A percentile compares a stretch with the other conserved stretches of the same genome.
phyloP scores from a whole-genome alignment of 2,329 filamentous ascomycete genomes.

The Cyclaneusma minus region DNA sequence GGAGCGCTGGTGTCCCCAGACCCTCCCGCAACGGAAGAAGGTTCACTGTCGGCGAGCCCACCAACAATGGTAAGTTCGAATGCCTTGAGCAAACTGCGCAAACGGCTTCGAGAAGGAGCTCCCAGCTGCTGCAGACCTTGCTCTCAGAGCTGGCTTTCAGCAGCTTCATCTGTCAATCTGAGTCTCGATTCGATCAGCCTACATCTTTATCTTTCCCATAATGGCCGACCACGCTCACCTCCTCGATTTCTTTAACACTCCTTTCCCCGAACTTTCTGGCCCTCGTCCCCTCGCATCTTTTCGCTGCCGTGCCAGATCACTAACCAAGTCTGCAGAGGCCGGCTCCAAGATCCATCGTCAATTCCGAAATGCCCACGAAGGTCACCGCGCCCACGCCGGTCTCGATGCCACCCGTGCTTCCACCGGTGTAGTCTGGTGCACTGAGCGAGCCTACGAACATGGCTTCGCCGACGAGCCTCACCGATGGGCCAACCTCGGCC shows the following conservation, averaged over 20 bases:
- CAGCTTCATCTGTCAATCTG: no score
- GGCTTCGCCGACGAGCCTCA: slow-evolving; percentile 73
- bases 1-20: slow-evolving; percentile 46
- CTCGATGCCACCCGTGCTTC: slow-evolving; percentile 78
- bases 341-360: slow-evolving; percentile 75
- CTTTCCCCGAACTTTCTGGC: not conserved
- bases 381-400: slow-evolving; percentile 79
- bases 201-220: no score
- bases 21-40: slow-evolving; percentile 27
- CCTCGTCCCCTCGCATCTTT: not conserved
- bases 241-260: not conserved
- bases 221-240: not conserved
- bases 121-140: no score
- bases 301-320: not conserved
- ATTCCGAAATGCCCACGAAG: slow-evolving; percentile 81
- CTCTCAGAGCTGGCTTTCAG: no score
- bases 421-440: slow-evolving; percentile 90
- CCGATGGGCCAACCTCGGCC: slow-evolving; percentile 82
- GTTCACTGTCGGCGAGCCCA: slow-evolving; percentile 44
- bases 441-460: slow-evolving; percentile 74
- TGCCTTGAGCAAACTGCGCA: no score
- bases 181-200: no score
- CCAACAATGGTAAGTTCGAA: slow-evolving; percentile 32
- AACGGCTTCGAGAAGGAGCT: no score
- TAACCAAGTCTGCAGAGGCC: slow-evolving; percentile 38